Evolutionary conservation across 352 stramenopile species (phyloP), one percentile per base, ranked within the genome.

Genomic region (Globisporangium nodosum): DNA sequence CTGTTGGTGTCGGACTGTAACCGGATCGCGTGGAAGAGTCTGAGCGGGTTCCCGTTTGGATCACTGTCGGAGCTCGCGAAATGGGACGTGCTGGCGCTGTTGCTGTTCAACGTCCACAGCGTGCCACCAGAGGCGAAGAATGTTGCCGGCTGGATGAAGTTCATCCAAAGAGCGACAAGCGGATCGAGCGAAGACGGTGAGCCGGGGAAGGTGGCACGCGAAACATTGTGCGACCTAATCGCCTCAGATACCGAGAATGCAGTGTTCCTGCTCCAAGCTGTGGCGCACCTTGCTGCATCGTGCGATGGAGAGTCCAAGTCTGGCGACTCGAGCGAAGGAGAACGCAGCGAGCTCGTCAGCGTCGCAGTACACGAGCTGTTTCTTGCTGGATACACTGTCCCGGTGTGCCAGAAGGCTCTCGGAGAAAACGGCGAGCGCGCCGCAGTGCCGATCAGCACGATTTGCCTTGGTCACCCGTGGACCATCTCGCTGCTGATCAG

Each of bases 61-160:
- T 83, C 81, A 6, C 54, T 95, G 6, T 89, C 80, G n/a, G 75
- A 79, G 16, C 52, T 82, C 15, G 85, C 83, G 5, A 89, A 92
- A 54, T 95, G 85, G 85, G 85, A 95, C 58, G 82, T 90, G 1
- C 66, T 95, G 21, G 81, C 76, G 20, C 54, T 92, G 16, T 54
- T 92, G 24, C 49, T 95, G 0, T 95, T 93, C 50, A 87, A 88
- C 30, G 69, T 88, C 11, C 71, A 81, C 31, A 78, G 56, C n/a
- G 70, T 91, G 11, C 79, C 84, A 18, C 52, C 66, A 15, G 68
- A 76, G 33, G 79, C 76, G 6, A 93, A 93, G 65, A 83, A 52
- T 33, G 62, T 68, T 6, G 65, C 60, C 3, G 79, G 78, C 0
- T 93, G 84, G 84, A 75, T 75, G 59, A 63, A 78, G 42, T 93